Evolutionary conservation across 208 protist genomes (phyloP).

Genomic region (Acanthamoeba lenticulata): DNA sequence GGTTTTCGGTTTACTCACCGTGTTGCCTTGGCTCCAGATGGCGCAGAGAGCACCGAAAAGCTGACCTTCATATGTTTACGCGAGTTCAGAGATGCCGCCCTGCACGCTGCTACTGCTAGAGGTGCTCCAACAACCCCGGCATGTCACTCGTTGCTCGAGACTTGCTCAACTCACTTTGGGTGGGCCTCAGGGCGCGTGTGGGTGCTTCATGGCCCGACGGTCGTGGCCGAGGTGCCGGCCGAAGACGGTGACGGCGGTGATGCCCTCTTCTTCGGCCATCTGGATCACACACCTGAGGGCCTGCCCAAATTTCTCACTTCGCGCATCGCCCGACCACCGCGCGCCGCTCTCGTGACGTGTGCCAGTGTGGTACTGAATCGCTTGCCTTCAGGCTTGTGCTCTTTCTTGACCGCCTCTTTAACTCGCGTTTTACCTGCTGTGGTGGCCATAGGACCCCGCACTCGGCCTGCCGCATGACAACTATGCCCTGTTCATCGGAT

Average conservation of each 20-base stretch:
- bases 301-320: conserved; percentile 41
- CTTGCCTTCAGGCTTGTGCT: background rate
- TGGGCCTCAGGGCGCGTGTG: background rate
- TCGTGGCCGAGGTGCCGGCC: background rate
- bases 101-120: background rate
- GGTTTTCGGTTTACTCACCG: background rate
- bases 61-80: conserved; percentile 1
- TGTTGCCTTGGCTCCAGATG: background rate
- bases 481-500: background rate
- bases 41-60: background rate
- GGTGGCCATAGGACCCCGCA: background rate
- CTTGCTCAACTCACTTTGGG: background rate
- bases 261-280: background rate
- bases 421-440: background rate
- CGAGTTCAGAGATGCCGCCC: conserved; percentile 16
- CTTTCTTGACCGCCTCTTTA: background rate
- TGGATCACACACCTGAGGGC: background rate
- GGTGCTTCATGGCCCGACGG: background rate
- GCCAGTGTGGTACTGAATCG: background rate
- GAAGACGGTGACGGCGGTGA: too few relatives aligned
- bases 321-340: background rate
- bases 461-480: background rate
- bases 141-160: background rate
- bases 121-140: background rate
- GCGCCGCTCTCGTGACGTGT: background rate